Base-by-base conservation (phyloP, 2,329 filamentous ascomycete species). In the Beauveria sp. region DNA sequence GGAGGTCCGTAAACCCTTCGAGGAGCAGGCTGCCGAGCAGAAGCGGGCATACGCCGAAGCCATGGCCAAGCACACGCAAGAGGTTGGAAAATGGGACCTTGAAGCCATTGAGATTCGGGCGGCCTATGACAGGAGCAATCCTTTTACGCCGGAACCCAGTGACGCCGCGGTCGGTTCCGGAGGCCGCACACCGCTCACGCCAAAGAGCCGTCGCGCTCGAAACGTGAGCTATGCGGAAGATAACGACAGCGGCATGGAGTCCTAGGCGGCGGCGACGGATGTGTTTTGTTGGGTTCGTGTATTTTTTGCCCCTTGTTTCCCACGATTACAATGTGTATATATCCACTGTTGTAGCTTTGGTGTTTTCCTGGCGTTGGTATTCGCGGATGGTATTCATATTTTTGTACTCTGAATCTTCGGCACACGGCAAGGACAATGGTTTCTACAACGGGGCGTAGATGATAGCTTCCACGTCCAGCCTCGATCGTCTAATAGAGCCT, bases 1-100 rank as follows among this genome's bases (percentile, higher is more conserved):
- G 6, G 89, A 89, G 50, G 82, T 86, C 66, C 90, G 88, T 69
- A 81, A 83, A 70, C 92, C 92, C 1, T 97, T 90, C 69, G 82
- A 92, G 54, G 87, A 91, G 30, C 82, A 87, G 70, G 90, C 89
- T 4, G 81, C 86, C 59, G 80, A 81, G 57, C 88, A 91, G 66
- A 92, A 92, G 71, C 79, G 81, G 61, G 78, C 75, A 2, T 89
- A 92, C 66, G 78, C 78, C 30, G 77, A 79, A 43, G 80, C 81
- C 7, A 70, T 88, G 59, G 79, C 78, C 18, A 78, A 79, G 24
- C 91, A 84, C 72, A 84, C 85, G 52, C 79, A 80, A 55, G 79
- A 81, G n/a, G 79, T 84, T 9, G 82, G 80, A 55, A 80, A 82
- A 60, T 97, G 92, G 91, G 90, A 96, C 69, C 76, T 74, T 22